phyloP scores from a whole-genome alignment of 1,284 basidiomycete species.

The Clitocybe nebularis region DNA sequence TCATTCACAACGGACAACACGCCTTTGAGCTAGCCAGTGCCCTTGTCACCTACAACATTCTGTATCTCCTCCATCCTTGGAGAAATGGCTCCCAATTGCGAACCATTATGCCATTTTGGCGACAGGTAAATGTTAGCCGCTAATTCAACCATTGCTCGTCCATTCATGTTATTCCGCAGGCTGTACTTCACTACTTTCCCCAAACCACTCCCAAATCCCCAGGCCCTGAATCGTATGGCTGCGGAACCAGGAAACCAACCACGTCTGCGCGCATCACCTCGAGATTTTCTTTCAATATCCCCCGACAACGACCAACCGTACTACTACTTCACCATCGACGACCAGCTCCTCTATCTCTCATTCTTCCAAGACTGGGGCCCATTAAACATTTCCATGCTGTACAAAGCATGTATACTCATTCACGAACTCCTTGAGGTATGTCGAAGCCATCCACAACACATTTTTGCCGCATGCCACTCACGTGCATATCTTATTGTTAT shows the following conservation, averaged over 20 bases:
- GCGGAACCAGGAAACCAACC: constrained; percentile 50
- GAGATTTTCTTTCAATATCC: constrained; percentile 53
- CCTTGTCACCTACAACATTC: no score
- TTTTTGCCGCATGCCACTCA: constrained; percentile 33
- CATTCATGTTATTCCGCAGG: constrained; percentile 35
- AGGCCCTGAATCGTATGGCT: constrained; percentile 55
- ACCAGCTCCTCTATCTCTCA: constrained; percentile 87
- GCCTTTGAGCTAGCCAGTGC: no score
- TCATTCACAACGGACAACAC: no score
- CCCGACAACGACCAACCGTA: constrained; percentile 65
- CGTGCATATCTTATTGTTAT: constrained; percentile 23
- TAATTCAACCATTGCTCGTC: constrained; percentile 13
- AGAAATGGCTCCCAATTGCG: constrained; percentile 56
- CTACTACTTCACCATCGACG: constrained; percentile 88
- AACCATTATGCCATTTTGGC: constrained; percentile 71
- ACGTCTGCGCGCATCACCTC: constrained; percentile 54
- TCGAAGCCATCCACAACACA: constrained; percentile 20
- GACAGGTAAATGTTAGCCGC: constrained; percentile 48
- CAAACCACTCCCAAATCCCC: constrained; percentile 61
- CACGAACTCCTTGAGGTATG: constrained; percentile 83
- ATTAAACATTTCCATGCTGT: constrained; percentile 88
- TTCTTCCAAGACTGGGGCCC: constrained; percentile 97
- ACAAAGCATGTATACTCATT: constrained; percentile 90
- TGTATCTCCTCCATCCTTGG: constrained; percentile 13
- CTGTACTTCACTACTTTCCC: constrained; percentile 82